Conservation (phyloP, 2,329 filamentous ascomycete genomes). For the Sporothrix globosa region DNA sequence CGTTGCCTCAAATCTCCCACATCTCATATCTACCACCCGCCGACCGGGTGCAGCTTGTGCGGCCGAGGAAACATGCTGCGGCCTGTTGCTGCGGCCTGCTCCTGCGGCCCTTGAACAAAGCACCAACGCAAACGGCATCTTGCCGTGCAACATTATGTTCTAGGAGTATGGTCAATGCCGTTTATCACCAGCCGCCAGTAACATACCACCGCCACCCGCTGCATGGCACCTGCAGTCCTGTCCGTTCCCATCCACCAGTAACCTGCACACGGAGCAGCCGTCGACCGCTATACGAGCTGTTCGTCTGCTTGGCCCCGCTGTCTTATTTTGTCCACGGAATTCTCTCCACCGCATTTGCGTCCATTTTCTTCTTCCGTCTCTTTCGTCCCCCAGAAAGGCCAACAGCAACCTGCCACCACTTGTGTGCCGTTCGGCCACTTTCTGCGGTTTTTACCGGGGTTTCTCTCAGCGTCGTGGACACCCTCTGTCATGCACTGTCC, state of each 20-base stretch:
- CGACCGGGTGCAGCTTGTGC: neutral
- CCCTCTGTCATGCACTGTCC: neutral
- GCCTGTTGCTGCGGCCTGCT: neutral
- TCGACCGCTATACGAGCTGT: too few relatives aligned
- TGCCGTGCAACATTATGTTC: neutral
- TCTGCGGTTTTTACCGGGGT: neutral
- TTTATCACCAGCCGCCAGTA: neutral
- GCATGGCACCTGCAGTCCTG: neutral
- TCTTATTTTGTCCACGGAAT: neutral
- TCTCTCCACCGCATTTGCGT: neutral
- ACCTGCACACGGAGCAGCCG: neutral
- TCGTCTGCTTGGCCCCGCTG: neutral
- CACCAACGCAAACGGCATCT: conserved; percentile 1
- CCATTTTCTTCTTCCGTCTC: neutral
- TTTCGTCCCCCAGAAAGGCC: neutral
- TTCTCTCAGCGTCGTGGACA: conserved; percentile 2
- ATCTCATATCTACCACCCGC: neutral
- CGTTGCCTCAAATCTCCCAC: neutral
- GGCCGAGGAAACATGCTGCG: neutral
- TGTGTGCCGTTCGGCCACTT: neutral
- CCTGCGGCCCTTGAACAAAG: neutral
- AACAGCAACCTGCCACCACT: neutral
- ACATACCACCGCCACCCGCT: neutral
- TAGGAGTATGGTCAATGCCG: conserved; percentile 13
- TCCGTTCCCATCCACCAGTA: neutral